phyloP scores from a whole-genome alignment of 805 yeast genomes.

The Metschnikowia arizonensis region DNA sequence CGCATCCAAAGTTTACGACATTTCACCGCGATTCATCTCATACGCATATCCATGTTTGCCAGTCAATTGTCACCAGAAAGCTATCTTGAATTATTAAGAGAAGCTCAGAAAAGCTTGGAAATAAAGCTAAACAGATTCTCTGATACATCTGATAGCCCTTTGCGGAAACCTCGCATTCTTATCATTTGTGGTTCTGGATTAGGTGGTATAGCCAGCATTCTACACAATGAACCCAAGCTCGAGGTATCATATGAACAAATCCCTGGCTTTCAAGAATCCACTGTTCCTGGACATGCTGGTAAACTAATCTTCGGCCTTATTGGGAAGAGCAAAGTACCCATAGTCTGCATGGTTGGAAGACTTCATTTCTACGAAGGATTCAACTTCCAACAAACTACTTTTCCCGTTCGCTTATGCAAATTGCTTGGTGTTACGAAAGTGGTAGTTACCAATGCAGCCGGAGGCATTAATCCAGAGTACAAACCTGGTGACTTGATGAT shows the following conservation, averaged over 20 bases:
- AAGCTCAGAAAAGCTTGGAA: conserved; percentile 20
- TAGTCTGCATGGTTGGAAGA: conserved; percentile 91
- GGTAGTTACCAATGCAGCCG: conserved; percentile 94
- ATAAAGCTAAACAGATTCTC: conserved; percentile 11
- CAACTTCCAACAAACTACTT: conserved; percentile 72
- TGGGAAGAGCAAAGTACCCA: conserved; percentile 66
- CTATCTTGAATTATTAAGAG: conserved; percentile 19
- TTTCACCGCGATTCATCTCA: background rate
- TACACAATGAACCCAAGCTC: conserved; percentile 39
- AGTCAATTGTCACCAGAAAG: conserved; percentile 17
- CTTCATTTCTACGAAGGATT: conserved; percentile 92
- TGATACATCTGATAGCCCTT: conserved; percentile 9
- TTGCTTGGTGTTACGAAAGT: conserved; percentile 57
- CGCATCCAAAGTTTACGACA: too few species aligned
- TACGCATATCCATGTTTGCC: conserved; percentile 3
- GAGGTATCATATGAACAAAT: conserved; percentile 61
- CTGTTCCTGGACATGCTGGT: conserved; percentile 91
- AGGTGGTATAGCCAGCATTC: conserved; percentile 70
- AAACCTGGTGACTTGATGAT: conserved; percentile 90
- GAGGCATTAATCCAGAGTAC: conserved; percentile 67
- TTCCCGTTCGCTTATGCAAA: conserved; percentile 77
- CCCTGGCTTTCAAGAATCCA: conserved; percentile 77
- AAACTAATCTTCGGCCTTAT: conserved; percentile 73
- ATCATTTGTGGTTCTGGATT: conserved; percentile 95
- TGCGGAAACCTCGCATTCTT: conserved; percentile 53